A percentile compares a stretch with the other conserved stretches of the same genome.
These are phyloP conservation scores for Pythium plurisporium DNA, from an alignment of 352 stramenopile genomes.

Conservation along the genomic window DNA sequence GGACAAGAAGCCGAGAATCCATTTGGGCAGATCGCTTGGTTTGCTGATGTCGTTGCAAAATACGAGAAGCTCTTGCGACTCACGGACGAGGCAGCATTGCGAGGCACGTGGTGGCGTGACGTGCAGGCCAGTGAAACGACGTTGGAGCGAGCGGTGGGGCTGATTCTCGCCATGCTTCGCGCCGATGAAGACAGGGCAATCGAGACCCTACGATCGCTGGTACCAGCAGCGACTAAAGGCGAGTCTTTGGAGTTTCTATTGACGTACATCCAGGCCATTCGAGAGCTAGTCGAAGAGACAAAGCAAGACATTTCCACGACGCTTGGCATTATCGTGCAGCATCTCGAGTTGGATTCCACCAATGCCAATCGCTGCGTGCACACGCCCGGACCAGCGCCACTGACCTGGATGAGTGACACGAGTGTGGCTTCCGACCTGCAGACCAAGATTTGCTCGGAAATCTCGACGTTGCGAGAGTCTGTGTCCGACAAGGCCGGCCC, in stretches of 20 bases:
- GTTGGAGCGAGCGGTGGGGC: not conserved
- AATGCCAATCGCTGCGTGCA: too few species aligned
- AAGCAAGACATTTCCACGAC: not conserved
- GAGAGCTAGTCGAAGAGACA: not conserved
- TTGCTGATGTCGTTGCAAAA: too few species aligned
- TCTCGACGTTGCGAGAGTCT: not conserved
- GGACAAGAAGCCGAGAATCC: not conserved
- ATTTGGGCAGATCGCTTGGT: not conserved
- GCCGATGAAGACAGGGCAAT: not conserved
- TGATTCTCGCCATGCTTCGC: not conserved
- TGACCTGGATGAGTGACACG: not conserved
- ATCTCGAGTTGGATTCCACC: not conserved
- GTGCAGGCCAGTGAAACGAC: too few species aligned
- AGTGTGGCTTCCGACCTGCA: not conserved
- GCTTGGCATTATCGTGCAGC: not conserved
- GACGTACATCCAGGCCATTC: not conserved
- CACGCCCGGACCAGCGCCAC: not conserved
- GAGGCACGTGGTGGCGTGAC: too few species aligned
- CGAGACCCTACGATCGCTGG: not conserved
- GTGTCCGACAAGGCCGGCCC: too few species aligned
- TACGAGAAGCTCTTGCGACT: too few species aligned
- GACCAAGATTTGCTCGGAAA: not conserved
- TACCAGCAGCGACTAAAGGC: not conserved
- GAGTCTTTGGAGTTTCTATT: not conserved
- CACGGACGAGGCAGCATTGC: too few species aligned